Conservation (phyloP, 306 rosid species). For the Crotalaria pallida region DNA sequence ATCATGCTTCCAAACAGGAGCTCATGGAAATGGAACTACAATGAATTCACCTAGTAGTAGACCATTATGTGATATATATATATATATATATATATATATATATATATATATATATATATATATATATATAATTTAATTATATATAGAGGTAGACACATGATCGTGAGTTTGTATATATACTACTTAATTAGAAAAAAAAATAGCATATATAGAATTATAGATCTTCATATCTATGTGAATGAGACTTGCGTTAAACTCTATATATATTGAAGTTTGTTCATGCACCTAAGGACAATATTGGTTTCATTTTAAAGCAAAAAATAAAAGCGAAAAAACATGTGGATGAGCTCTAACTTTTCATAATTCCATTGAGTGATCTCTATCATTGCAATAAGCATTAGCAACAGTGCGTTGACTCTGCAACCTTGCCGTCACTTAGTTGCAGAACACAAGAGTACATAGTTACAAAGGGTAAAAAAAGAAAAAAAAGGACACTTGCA, state of each 20-base stretch:
- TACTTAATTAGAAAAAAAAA: too few relatives aligned
- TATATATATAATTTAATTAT: too few relatives aligned
- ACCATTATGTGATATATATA: not conserved
- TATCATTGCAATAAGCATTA: not conserved
- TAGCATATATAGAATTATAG: too few relatives aligned
- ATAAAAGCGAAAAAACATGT: not conserved
- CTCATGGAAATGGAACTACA: not conserved
- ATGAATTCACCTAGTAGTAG: not conserved
- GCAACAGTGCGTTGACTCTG: slow-evolving; percentile 1
- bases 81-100: too few relatives aligned
- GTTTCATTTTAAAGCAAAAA: not conserved
- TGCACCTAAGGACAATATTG: not conserved
- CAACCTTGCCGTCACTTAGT: not conserved
- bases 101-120: too few relatives aligned
- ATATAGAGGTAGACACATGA: too few relatives aligned
- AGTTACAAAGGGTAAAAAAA: not conserved
- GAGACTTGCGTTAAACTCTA: too few relatives aligned
- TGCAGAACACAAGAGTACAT: not conserved
- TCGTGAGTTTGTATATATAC: too few relatives aligned
- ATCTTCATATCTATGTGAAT: too few relatives aligned
- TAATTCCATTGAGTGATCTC: not conserved
- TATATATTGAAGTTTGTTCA: too few relatives aligned
- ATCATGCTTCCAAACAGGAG: not conserved
- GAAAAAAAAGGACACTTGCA: not conserved
- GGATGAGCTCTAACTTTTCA: not conserved